Percentiles rank a stretch among this genome's conserved stretches.
Evolutionary conservation across 371 early-diverging fungal species (phyloP).

Genomic region (Zychaea mexicana): DNA sequence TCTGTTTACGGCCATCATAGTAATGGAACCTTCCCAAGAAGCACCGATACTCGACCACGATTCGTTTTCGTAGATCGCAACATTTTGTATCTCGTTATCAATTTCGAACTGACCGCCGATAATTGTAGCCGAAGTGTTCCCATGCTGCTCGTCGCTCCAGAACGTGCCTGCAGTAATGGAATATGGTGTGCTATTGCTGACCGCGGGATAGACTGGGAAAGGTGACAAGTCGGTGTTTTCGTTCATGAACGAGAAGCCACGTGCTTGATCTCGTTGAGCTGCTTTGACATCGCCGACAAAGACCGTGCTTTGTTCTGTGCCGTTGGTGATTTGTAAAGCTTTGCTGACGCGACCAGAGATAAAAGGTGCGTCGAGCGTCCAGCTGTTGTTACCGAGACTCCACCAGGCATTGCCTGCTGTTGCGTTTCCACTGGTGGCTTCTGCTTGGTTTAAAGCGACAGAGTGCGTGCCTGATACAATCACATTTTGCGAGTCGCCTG

Average conservation of each 20-base stretch:
- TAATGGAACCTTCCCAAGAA: conserved; percentile 37
- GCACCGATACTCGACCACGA: conserved; percentile 46
- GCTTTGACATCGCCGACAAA: conserved; percentile 36
- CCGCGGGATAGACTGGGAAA: conserved; percentile 38
- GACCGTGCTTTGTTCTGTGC: conserved; percentile 17
- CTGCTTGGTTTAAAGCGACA: conserved; percentile 6
- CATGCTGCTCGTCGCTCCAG: conserved; percentile 25
- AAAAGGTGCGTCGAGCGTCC: conserved; percentile 24
- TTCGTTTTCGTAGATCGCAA: conserved; percentile 44
- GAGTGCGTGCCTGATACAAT: conserved; percentile 38
- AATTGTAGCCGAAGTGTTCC: conserved; percentile 28
- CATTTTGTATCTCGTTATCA: conserved; percentile 30
- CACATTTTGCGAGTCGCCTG: conserved; percentile 9
- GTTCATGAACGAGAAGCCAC: conserved; percentile 36
- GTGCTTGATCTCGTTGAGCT: conserved; percentile 37
- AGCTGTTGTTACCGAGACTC: conserved; percentile 13
- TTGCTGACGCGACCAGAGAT: conserved; percentile 30
- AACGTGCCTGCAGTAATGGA: conserved; percentile 34
- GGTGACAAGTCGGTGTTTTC: conserved; percentile 12
- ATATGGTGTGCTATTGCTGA: conserved; percentile 3
- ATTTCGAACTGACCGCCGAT: conserved; percentile 46
- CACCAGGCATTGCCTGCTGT: conserved; percentile 40
- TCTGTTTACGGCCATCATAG: conserved; percentile 29
- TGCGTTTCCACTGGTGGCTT: background rate
- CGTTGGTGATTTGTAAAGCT: background rate